These are phyloP conservation scores for Rhododendron ferrugineum DNA, from an alignment of 148 eudicot genomes.

Conservation along the genomic window DNA sequence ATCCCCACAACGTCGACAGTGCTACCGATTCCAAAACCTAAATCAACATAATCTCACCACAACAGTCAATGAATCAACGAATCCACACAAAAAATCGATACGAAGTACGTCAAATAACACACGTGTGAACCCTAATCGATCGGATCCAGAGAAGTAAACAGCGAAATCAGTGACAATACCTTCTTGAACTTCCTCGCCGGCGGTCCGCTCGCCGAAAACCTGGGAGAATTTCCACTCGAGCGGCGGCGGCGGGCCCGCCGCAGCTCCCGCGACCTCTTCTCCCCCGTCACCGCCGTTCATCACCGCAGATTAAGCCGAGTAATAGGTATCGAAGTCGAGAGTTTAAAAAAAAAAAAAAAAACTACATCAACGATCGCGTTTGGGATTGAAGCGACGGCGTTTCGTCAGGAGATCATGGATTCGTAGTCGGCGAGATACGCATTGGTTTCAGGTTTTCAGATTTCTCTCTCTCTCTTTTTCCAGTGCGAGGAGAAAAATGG, in stretches of 20 bases:
- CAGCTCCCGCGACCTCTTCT: constrained; percentile 35
- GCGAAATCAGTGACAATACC: constrained; percentile 30
- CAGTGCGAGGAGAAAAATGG: not conserved
- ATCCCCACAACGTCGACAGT: not conserved
- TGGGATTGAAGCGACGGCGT: not conserved
- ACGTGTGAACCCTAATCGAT: constrained; percentile 19
- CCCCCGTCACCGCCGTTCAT: constrained; percentile 46
- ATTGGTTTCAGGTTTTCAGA: constrained; percentile 25
- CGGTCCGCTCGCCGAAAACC: constrained; percentile 85
- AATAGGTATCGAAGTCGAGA: not conserved
- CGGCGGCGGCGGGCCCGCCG: constrained; percentile 42
- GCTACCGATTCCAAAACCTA: constrained; percentile 6
- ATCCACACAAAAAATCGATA: constrained; percentile 1
- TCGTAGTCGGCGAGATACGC: constrained; percentile 8
- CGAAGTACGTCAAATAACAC: constrained; percentile 11
- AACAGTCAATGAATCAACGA: constrained; percentile 11
- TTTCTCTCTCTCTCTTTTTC: not conserved
- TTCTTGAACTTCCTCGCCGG: constrained; percentile 94
- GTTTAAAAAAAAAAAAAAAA: not conserved
- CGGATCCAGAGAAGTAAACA: constrained; percentile 24
- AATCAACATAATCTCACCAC: constrained; percentile 2
- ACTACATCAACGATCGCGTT: constrained; percentile 8
- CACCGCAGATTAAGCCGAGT: constrained; percentile 4
- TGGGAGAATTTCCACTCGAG: constrained; percentile 90
- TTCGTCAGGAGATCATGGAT: constrained; percentile 8